These are phyloP conservation scores for Rosa hybrid DNA, from an alignment of 331 rosid genomes.

Conservation along the genomic window DNA sequence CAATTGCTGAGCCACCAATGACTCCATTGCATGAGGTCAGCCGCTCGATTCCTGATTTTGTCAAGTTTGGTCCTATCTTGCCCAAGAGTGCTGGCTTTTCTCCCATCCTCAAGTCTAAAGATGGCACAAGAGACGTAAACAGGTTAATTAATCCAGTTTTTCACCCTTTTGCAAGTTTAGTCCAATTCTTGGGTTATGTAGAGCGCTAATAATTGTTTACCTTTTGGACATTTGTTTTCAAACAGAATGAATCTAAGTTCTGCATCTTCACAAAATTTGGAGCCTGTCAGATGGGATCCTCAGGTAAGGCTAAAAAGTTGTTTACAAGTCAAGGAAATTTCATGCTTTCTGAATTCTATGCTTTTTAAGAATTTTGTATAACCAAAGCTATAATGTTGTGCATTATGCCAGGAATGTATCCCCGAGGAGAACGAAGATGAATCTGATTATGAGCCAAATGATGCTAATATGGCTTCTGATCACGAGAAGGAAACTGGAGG, in stretches of 20 bases:
- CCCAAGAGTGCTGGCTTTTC: constrained; percentile 91
- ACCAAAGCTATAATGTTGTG: constrained; percentile 26
- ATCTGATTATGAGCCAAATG: constrained; percentile 55
- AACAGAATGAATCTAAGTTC: constrained; percentile 45
- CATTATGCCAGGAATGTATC: constrained; percentile 51
- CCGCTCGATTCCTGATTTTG: constrained; percentile 77
- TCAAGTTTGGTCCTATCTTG: constrained; percentile 91
- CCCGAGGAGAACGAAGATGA: constrained; percentile 61
- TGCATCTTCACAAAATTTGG: constrained; percentile 32
- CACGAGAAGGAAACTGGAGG: constrained; percentile 40
- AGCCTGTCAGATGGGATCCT: constrained; percentile 46
- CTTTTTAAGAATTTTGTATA: background rate
- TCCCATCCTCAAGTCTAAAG: constrained; percentile 43
- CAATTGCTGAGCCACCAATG: constrained; percentile 96
- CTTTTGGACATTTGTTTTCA: constrained; percentile 28
- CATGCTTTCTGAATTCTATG: background rate
- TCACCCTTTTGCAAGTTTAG: background rate
- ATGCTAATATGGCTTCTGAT: constrained; percentile 41
- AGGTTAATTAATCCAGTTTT: constrained; percentile 39
- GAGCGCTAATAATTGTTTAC: constrained; percentile 7
- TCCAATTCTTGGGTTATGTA: constrained; percentile 21
- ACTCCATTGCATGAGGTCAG: constrained; percentile 93
- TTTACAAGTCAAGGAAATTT: background rate
- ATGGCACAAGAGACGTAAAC: constrained; percentile 48
- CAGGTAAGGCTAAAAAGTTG: constrained; percentile 41